phyloP scores from a whole-genome alignment of 768 basidiomycete genomes.

The Amanita exitialis region DNA sequence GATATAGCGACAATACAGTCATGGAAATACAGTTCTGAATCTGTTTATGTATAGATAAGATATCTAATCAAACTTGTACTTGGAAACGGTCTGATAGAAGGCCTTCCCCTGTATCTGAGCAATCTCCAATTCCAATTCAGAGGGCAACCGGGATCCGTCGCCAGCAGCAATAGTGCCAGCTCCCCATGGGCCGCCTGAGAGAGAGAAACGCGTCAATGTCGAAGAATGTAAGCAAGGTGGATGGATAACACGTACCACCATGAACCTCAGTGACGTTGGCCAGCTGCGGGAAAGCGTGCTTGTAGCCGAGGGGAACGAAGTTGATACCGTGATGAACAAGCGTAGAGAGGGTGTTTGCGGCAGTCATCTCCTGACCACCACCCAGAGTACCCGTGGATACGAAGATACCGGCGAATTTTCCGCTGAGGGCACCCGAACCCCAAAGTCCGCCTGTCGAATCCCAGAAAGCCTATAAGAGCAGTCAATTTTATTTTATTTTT shows the following conservation, averaged over 20 bases:
- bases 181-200: constrained; percentile 64
- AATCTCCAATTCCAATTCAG: constrained; percentile 38
- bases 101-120: constrained; percentile 39
- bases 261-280: constrained; percentile 35
- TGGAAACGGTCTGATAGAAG: constrained; percentile 41
- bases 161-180: constrained; percentile 41
- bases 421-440: constrained; percentile 45
- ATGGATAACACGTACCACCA: constrained; percentile 36
- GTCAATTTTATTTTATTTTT: background rate
- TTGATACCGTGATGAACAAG: constrained; percentile 67
- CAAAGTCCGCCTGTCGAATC: constrained; percentile 66
- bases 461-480: constrained; percentile 47
- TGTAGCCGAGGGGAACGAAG: constrained; percentile 67
- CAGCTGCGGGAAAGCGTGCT: constrained; percentile 29
- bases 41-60: background rate
- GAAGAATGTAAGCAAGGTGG: too few relatives aligned
- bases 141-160: constrained; percentile 28
- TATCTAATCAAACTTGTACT: constrained; percentile 17
- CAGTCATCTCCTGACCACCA: constrained; percentile 69
- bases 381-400: constrained; percentile 65
- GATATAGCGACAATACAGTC: background rate
- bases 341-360: constrained; percentile 40
- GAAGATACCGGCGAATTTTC: constrained; percentile 71
- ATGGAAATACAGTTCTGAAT: background rate
- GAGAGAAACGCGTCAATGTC: constrained; percentile 6